Percentiles rank a stretch among this genome's conserved stretches.
Evolutionary conservation across 176 grass and related monocot genomes (phyloP).

Genomic region (Paspalum notatum): DNA sequence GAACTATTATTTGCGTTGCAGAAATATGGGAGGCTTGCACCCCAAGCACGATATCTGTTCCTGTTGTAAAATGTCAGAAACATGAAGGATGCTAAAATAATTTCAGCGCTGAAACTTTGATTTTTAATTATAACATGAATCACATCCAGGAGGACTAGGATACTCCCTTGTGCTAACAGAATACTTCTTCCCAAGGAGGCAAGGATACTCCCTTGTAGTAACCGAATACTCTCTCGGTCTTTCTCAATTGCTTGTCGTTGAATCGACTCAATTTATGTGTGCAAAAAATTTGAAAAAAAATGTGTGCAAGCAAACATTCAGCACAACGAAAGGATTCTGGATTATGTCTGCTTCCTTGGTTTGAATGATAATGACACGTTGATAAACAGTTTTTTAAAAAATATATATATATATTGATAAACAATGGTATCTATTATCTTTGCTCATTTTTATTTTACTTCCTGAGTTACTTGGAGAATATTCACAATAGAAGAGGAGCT

Average conservation of each 20-base stretch:
- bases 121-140: neutral
- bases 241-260: neutral
- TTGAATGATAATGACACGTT: neutral
- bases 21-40: neutral
- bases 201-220: neutral
- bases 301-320: neutral
- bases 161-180: neutral
- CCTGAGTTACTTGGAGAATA: neutral
- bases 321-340: neutral
- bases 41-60: neutral
- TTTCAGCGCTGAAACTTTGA: neutral
- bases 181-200: neutral
- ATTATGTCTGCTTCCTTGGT: neutral
- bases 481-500: neutral
- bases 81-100: neutral
- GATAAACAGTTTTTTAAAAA: neutral
- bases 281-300: neutral
- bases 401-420: neutral
- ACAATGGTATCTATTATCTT: neutral
- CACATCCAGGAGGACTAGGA: neutral
- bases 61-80: neutral
- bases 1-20: neutral
- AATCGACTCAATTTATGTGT: neutral
- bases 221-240: neutral
- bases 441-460: neutral